A percentile compares a stretch with the other conserved stretches of the same genome.
phyloP scores from a whole-genome alignment of 805 yeast species.

The Yamadazyma tumulicola region DNA sequence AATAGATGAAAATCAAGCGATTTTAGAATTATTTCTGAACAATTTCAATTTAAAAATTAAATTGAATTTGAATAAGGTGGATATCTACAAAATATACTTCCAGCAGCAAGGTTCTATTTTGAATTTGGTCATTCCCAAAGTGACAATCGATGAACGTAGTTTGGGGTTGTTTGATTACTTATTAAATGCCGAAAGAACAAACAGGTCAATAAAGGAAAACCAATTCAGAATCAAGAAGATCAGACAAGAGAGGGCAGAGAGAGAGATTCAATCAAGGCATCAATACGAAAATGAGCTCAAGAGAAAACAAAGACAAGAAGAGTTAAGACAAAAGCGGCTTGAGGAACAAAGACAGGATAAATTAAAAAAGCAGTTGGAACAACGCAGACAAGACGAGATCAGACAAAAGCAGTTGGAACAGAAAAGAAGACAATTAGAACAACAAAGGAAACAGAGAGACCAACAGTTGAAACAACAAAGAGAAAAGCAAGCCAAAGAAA shows the following conservation, averaged over 20 bases:
- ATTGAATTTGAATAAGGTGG: slow-evolving; percentile 27
- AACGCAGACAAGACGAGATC: slow-evolving; percentile 2
- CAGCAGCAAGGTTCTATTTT: slow-evolving; percentile 27
- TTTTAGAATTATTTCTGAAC: slow-evolving; percentile 33
- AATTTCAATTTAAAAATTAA: slow-evolving; percentile 29
- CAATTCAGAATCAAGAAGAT: too few relatives aligned
- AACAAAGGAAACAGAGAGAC: slow-evolving; percentile 11
- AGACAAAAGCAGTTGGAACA: slow-evolving; percentile 7
- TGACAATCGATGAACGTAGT: too few relatives aligned
- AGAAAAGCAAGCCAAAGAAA: slow-evolving; percentile 16
- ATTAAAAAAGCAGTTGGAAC: too few relatives aligned
- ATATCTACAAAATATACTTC: slow-evolving; percentile 31
- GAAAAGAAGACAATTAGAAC: slow-evolving; percentile 4
- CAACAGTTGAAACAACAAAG: slow-evolving; percentile 6
- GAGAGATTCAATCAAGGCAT: too few relatives aligned
- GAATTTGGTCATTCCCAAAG: slow-evolving; percentile 37
- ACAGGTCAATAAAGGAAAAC: too few relatives aligned
- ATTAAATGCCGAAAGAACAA: too few relatives aligned
- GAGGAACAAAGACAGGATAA: too few relatives aligned
- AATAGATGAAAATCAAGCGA: slow-evolving; percentile 26
- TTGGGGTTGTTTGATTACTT: too few relatives aligned
- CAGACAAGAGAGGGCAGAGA: too few relatives aligned
- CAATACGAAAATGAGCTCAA: too few relatives aligned
- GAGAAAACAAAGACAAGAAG: too few relatives aligned
- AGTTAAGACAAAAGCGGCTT: too few relatives aligned